Evolutionary conservation across 441 rosid genomes (phyloP), one percentile per base, ranked within the genome.

Genomic region (Theobroma grandiflorum): DNA sequence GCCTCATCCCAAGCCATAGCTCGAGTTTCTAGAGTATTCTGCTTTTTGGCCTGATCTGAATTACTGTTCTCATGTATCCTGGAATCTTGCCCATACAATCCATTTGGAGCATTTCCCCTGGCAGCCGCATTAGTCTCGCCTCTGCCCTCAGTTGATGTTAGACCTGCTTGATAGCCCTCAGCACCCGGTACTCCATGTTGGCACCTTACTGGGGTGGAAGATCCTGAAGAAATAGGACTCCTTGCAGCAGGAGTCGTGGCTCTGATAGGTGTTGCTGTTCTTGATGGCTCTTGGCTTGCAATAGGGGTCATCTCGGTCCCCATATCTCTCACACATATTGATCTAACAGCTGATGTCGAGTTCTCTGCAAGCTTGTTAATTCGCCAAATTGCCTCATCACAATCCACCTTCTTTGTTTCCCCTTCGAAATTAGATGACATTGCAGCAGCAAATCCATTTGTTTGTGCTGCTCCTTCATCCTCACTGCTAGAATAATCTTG

Each of bases 271-370:
- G 98, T 95, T 40, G 91, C 91, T 4, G 97, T 89, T 87, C 98
- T 91, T 3, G 98, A 97, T 43, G 99, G 99, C 86, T 97, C 97
- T 85, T 91, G 96, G 83, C 99, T 97, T 2, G 93, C 93, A 12
- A 90, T 89, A 0, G 97, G 98, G 74, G 98, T 95, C 99, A 97
- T 97, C 87, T 97, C 99, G 26, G 98, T 97, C 73, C 99, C 98
- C 98, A 93, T 96, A 65, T 96, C 98, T 75, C 98, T 89, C 74
- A 96, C 94, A 79, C 95, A 91, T 0, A 96, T 85, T 16, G 98
- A 92, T 86, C 96, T 82, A 80, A 89, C 85, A 67, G 70, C 86
- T 35, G 91, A 72, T 49, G 89, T 74, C 12, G 89, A 82, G 62
- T 83, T 86, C 82, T 89, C 83, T 49, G 62, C 81, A 38, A 90